Evolutionary conservation across 2,329 filamentous ascomycete genomes (phyloP), one percentile per base, ranked within the genome.

Genomic region (Neofusicoccum cordaticola): DNA sequence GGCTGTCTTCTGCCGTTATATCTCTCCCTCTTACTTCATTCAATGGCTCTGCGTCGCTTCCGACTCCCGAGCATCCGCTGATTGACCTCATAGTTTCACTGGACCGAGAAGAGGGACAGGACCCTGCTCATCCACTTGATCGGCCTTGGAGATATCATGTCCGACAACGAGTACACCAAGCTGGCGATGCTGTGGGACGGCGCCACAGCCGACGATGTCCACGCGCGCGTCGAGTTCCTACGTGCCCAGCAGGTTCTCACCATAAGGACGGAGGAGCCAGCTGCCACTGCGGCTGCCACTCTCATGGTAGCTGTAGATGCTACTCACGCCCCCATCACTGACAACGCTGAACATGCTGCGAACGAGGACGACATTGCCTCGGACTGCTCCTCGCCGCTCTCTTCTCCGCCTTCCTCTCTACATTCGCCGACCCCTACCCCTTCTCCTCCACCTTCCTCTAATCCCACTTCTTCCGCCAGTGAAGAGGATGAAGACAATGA

Each of bases 121-220:
- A 35, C 35, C 31, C 60, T 62, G 2, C 27, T 62, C 11, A 50
- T 62, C 48, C 45, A 53, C 35, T 34, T 62, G 17, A 44, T 62
- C 7, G 60, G 47, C 9, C 45, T 52, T 15, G 45, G 47, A 31
- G 35, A 17, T 15, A 15, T 47, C 37, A 39, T 52, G 15, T 37
- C 47, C 27, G 35, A 42, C 15, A 17, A 37, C 19, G 47, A 50
- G 47, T 35, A 13, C 60, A 19, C 17, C 12, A 41, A 15, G 22
- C 45, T 62, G 19, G 60, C 57, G 34, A 22, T 34, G 39, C 57
- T 61, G 34, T 48, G 41, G 39, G 44, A 61, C 12, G 53, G 53
- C 42, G 31, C 31, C 19, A 61, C 41, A 31, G 22, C 42, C 34
- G 41, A 61, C 15, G 57, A 47, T 42, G 27, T 61, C 27, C 42